phyloP scores from a whole-genome alignment of 2,329 filamentous ascomycete genomes.

The Pseudodiploospora longispora region DNA sequence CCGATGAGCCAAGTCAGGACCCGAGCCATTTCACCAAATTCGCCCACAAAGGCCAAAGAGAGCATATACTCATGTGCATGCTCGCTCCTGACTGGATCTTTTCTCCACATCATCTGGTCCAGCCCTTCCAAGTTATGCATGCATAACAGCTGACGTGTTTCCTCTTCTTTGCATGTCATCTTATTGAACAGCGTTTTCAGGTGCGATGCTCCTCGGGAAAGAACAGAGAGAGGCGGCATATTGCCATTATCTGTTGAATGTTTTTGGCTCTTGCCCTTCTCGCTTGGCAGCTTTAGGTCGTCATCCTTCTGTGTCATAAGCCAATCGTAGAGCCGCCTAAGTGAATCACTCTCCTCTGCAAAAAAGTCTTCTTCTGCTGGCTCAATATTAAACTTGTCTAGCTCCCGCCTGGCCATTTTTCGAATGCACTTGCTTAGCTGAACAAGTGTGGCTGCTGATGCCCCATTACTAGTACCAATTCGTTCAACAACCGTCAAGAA shows the following conservation, averaged over 20 bases:
- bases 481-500: conserved; percentile 18
- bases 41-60: conserved; percentile 51
- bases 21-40: conserved; percentile 48
- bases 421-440: conserved; percentile 16
- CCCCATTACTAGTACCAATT: conserved; percentile 18
- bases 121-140: conserved; percentile 18
- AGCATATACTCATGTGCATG: conserved; percentile 51
- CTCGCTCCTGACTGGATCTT: conserved; percentile 29
- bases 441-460: conserved; percentile 12
- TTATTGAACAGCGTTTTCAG: conserved; percentile 20
- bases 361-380: conserved; percentile 7
- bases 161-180: conserved; percentile 17
- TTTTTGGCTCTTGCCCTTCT: no score
- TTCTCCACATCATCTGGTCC: conserved; percentile 24
- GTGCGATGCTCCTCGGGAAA: conserved; percentile 13
- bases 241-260: no score
- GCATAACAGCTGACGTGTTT: conserved; percentile 12
- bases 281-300: no score
- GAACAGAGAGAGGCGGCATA: conserved; percentile 3
- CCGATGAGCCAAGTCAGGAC: conserved; percentile 51
- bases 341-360: background rate
- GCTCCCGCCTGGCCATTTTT: conserved; percentile 15
- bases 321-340: background rate
- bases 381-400: conserved; percentile 13
- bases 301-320: no score